Conservation (phyloP, 768 basidiomycete species). For the Asterophora lycoperdoides region DNA sequence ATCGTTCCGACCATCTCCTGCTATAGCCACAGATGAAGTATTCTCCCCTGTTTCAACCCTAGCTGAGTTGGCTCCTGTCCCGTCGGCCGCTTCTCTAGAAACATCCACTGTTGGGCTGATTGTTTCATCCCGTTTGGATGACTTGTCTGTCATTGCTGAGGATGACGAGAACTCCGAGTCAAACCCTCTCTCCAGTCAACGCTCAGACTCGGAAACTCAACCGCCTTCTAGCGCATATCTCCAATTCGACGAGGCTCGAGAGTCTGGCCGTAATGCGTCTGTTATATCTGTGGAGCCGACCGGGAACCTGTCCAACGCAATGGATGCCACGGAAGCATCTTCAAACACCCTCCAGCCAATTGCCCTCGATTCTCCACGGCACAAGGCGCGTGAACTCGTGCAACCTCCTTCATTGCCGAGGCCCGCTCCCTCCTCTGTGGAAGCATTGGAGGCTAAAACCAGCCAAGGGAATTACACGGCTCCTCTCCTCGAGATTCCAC, state of each 20-base stretch:
- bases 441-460: neutral
- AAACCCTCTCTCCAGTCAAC: conserved; percentile 16
- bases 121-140: conserved; percentile 22
- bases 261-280: neutral
- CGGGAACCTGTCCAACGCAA: conserved; percentile 1
- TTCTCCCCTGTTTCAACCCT: neutral
- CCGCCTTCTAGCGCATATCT: neutral
- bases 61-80: neutral
- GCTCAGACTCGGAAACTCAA: neutral
- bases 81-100: neutral
- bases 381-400: neutral
- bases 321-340: conserved; percentile 24
- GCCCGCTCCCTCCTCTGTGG: neutral
- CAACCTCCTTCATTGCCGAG: conserved; percentile 1
- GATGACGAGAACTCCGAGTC: conserved; percentile 58
- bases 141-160: conserved; percentile 68
- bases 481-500: conserved; percentile 11
- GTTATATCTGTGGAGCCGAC: neutral
- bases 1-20: neutral
- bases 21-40: neutral
- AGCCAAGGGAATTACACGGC: neutral
- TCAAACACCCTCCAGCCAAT: conserved; percentile 37
- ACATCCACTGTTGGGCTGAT: neutral
- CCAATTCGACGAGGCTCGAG: neutral
- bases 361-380: conserved; percentile 32